Evolutionary conservation across 2,329 filamentous ascomycete genomes (phyloP), one percentile per base, ranked within the genome.

Genomic region (Thelonectria olida): DNA sequence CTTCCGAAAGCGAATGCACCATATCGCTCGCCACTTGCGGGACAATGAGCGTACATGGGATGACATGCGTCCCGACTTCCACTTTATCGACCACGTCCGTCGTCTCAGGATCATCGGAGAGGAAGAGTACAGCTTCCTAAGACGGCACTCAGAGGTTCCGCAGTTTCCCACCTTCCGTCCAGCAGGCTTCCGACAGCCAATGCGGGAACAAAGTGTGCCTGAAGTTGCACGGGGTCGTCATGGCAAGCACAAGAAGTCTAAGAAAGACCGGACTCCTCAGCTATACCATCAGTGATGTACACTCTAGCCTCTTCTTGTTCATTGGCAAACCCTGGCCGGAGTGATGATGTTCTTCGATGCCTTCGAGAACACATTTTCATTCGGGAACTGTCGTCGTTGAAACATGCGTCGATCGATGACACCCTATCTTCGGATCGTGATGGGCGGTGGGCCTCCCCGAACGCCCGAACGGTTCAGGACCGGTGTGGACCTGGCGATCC

Each of bases 21-120:
- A 88, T 64, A 83, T 87, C 50, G 77, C 73, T 0, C 56, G 58
- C 0, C 85, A 88, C 60, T 76, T 84, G 39, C 54, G 69, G 12
- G 39, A 71, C 20, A 20, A n/a, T 13, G 22, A 3, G 75, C 73
- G 0, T 55, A 66, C 6, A 66, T 57, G 7, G 55, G 25, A 62
- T 0, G 17, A 76, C 4, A 73, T 74, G 50, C 73, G 78, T 2
- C 78, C 75, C 3, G 83, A 85, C 56, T 80, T 77, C 47, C 65
- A 61, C 27, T 67, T 84, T 22, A 63, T 83, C 15, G 61, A 78
- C 7, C 78, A 84, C 65, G 39, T 83, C 51, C 28, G 65, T 15
- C 15, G 63, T 0, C 47, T 72, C 2, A 44, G 64, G 0, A 36
- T 79, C 20, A 74, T 84, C 19, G 45, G 54, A 4, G 41, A 68